These are phyloP conservation scores for Astrephomene gubernaculifera DNA, from an alignment of 139 green algal genomes.

Conservation along the genomic window DNA sequence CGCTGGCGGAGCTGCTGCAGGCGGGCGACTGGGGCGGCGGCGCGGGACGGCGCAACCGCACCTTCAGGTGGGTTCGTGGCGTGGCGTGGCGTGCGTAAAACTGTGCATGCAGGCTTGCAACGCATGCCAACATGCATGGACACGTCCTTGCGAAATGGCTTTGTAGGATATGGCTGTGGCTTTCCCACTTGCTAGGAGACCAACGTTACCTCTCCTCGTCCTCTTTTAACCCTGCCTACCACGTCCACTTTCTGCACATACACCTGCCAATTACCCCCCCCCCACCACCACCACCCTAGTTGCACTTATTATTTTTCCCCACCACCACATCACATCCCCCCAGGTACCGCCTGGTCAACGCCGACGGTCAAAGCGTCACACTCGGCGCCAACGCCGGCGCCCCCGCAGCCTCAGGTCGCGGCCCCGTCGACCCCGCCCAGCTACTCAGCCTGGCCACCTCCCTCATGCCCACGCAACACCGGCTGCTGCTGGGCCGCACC, in stretches of 20 bases:
- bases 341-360: slow-evolving; percentile 20
- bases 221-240: too few species aligned
- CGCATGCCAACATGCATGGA: neutral
- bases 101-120: neutral
- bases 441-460: slow-evolving; percentile 24
- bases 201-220: too few species aligned
- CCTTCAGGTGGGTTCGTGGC: neutral
- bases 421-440: neutral
- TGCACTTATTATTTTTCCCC: too few species aligned
- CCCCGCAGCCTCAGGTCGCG: neutral
- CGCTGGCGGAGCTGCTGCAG: slow-evolving; percentile 36
- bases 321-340: too few species aligned
- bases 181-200: too few species aligned
- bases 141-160: neutral
- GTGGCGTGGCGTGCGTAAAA: neutral
- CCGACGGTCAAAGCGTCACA: neutral
- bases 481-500: slow-evolving; percentile 23
- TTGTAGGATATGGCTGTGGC: too few species aligned
- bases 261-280: too few species aligned
- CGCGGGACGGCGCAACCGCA: slow-evolving; percentile 27
- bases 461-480: slow-evolving; percentile 54
- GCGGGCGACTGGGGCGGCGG: slow-evolving; percentile 4
- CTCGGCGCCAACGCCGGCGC: neutral
- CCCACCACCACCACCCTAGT: too few species aligned
- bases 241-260: too few species aligned